phyloP scores from a whole-genome alignment of 305 asterid species.

The Rubia balearica region DNA sequence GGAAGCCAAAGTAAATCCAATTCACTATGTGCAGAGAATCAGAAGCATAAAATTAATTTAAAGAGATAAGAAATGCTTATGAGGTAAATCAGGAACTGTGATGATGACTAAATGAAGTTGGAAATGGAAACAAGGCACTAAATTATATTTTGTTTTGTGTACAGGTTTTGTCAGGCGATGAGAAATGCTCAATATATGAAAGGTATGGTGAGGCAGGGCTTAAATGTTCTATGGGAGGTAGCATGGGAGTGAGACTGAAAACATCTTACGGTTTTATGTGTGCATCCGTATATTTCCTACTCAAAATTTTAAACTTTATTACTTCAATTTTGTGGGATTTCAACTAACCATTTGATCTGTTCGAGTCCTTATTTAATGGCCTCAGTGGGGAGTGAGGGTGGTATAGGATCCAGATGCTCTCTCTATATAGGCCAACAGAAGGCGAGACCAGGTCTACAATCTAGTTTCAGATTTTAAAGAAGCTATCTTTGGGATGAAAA shows the following conservation, averaged over 20 bases:
- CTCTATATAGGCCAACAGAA: slow-evolving; percentile 70
- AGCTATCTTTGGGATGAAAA: slow-evolving; percentile 86
- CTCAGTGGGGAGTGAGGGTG: slow-evolving; percentile 78
- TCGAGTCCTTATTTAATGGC: slow-evolving; percentile 79
- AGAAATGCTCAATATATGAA: slow-evolving; percentile 87
- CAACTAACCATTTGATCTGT: slow-evolving; percentile 90
- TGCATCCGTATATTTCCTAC: neutral
- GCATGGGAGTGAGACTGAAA: slow-evolving; percentile 43
- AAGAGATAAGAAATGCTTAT: slow-evolving; percentile 94
- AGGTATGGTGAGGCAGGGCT: slow-evolving; percentile 97
- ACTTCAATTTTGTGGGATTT: slow-evolving; percentile 52
- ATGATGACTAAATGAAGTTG: neutral
- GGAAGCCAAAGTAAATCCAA: slow-evolving; percentile 14
- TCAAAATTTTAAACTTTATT: slow-evolving; percentile 8
- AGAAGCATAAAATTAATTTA: slow-evolving; percentile 84
- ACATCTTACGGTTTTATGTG: neutral
- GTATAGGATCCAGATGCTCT: slow-evolving; percentile 63
- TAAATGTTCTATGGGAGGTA: slow-evolving; percentile 57
- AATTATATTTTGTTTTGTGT: neutral
- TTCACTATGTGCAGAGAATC: slow-evolving; percentile 52
- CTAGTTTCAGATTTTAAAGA: slow-evolving; percentile 79
- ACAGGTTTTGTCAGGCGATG: slow-evolving; percentile 93
- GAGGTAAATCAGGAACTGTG: slow-evolving; percentile 50
- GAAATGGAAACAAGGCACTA: neutral
- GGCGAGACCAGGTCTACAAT: slow-evolving; percentile 87